A percentile compares a stretch with the other conserved stretches of the same genome.
Evolutionary conservation across 2,329 filamentous ascomycete genomes (phyloP).

Genomic region (Phialophora macrospora): DNA sequence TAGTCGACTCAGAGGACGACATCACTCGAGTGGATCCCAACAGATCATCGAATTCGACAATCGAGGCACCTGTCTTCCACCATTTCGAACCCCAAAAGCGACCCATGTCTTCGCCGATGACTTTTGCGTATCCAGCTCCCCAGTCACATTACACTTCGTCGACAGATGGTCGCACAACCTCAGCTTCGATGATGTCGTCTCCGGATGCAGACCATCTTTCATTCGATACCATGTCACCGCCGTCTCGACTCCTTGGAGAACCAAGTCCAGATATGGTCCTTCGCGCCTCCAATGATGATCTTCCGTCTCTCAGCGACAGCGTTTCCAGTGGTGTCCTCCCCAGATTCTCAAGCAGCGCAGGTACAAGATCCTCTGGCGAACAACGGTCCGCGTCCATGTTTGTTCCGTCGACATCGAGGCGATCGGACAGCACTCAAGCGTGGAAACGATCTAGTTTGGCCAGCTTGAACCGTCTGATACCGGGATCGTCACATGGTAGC

Average conservation of each 20-base stretch:
- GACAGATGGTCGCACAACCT: slow-evolving; percentile 45
- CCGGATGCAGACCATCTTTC: slow-evolving; percentile 50
- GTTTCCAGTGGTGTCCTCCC: slow-evolving; percentile 53
- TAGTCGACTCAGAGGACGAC: slow-evolving; percentile 38
- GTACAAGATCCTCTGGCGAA: slow-evolving; percentile 47
- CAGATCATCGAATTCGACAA: slow-evolving; percentile 40
- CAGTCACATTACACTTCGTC: slow-evolving; percentile 47
- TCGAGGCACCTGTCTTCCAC: slow-evolving; percentile 34
- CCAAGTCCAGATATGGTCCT: slow-evolving; percentile 44
- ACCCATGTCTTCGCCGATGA: slow-evolving; percentile 50
- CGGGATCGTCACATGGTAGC: slow-evolving; percentile 49
- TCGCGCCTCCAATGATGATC: slow-evolving; percentile 54
- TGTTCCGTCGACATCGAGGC: slow-evolving; percentile 48
- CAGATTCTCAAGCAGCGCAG: slow-evolving; percentile 52
- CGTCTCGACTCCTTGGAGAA: slow-evolving; percentile 46
- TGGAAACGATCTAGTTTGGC: slow-evolving; percentile 56
- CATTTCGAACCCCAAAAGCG: slow-evolving; percentile 45
- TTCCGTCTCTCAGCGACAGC: slow-evolving; percentile 57
- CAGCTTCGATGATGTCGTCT: slow-evolving; percentile 53
- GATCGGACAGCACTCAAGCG: slow-evolving; percentile 42
- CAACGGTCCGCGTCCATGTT: slow-evolving; percentile 54
- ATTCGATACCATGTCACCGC: slow-evolving; percentile 49
- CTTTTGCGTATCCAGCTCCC: slow-evolving; percentile 48
- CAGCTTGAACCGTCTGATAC: slow-evolving; percentile 55
- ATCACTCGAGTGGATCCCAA: slow-evolving; percentile 25